Evolutionary conservation across 495 filamentous ascomycete genomes (phyloP).

Genomic region (Friedmanniomyces simplex): DNA sequence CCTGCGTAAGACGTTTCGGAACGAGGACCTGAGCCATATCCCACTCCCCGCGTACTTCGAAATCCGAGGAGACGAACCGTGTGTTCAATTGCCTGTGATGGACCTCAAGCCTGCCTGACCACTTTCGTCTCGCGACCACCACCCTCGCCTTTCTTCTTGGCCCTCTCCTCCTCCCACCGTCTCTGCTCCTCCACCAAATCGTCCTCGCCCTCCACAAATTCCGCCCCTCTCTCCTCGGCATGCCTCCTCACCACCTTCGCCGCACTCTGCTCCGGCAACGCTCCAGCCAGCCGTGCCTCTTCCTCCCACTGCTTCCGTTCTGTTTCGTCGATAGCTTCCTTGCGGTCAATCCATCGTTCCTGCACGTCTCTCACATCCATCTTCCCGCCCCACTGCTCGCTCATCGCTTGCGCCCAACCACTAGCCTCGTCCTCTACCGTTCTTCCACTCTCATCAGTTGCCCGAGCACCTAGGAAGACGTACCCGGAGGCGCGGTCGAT

Average conservation of each 20-base stretch:
- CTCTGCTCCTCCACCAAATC: conserved; percentile 25
- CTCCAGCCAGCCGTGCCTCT: conserved; percentile 35
- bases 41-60: too few species aligned
- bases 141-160: not conserved
- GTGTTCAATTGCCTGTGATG: too few species aligned
- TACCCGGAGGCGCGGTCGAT: conserved; percentile 90
- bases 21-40: too few species aligned
- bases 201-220: conserved; percentile 21
- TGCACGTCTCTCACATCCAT: conserved; percentile 83
- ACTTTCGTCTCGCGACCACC: conserved; percentile 24
- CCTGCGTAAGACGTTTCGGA: too few species aligned
- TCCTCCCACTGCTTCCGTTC: conserved; percentile 65
- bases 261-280: conserved; percentile 32
- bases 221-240: conserved; percentile 12
- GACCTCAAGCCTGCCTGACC: conserved; percentile 22
- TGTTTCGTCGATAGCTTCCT: conserved; percentile 74
- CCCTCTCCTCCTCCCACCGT: conserved; percentile 18
- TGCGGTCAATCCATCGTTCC: conserved; percentile 85
- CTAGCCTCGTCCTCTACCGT: conserved; percentile 26
- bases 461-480: conserved; percentile 82
- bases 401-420: conserved; percentile 88
- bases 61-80: too few species aligned
- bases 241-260: conserved; percentile 23
- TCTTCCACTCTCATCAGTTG: conserved; percentile 62
- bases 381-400: conserved; percentile 59